phyloP scores from a whole-genome alignment of 805 yeast genomes.

The Maudiozyma turicensis region DNA sequence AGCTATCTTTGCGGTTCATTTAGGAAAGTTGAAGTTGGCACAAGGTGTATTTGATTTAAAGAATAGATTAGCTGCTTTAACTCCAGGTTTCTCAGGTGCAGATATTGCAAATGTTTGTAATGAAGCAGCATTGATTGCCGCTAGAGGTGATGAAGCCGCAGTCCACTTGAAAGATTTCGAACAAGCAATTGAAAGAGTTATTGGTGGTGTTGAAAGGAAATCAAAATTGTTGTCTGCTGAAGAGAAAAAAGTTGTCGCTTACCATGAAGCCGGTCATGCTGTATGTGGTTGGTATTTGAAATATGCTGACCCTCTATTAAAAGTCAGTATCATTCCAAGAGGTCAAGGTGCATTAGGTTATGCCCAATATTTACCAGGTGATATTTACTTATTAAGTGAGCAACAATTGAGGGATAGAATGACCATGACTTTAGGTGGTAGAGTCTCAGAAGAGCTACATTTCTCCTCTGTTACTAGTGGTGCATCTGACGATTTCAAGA shows the following conservation, averaged over 20 bases:
- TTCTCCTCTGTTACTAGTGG: slow-evolving; percentile 92
- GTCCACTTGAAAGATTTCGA: slow-evolving; percentile 81
- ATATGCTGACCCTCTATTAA: slow-evolving; percentile 85
- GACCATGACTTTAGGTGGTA: slow-evolving; percentile 96
- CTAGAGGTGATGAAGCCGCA: slow-evolving; percentile 62
- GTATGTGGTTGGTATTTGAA: slow-evolving; percentile 94
- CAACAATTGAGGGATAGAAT: slow-evolving; percentile 79
- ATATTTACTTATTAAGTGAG: slow-evolving; percentile 66
- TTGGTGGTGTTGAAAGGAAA: slow-evolving; percentile 92
- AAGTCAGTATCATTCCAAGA: slow-evolving; percentile 93
- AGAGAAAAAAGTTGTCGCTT: slow-evolving; percentile 87
- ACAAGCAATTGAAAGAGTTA: slow-evolving; percentile 92
- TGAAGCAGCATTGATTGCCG: slow-evolving; percentile 96
- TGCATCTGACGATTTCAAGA: slow-evolving; percentile 92
- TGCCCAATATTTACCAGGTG: slow-evolving; percentile 95
- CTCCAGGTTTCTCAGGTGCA: slow-evolving; percentile 98
- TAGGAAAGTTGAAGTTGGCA: slow-evolving; percentile 56
- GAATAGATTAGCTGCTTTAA: slow-evolving; percentile 86
- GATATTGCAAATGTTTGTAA: slow-evolving; percentile 95
- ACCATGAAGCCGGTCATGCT: slow-evolving; percentile 99
- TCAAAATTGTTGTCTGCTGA: slow-evolving; percentile 72
- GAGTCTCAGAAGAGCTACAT: slow-evolving; percentile 91
- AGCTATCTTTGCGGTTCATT: slow-evolving; percentile 82
- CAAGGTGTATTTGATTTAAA: slow-evolving; percentile 48
- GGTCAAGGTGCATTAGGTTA: slow-evolving; percentile 97